Conservation (phyloP, 2,329 filamentous ascomycete genomes). For the Pseudomassariella vexata region DNA sequence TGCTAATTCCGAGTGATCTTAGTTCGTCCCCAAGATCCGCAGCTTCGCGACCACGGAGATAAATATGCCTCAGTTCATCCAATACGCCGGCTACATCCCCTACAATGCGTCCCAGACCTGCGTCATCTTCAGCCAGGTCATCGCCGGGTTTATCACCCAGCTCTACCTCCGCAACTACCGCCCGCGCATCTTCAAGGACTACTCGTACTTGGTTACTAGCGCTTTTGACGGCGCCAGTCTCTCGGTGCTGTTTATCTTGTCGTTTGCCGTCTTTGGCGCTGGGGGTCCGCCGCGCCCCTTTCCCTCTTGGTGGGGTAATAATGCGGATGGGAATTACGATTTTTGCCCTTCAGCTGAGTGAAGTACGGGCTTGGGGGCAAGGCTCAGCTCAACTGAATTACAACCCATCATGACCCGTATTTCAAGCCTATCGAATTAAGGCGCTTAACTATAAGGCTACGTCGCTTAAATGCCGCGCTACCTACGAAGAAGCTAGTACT, state of each 20-base stretch:
- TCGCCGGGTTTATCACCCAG: conserved; percentile 42
- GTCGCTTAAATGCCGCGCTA: too few species aligned
- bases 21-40: conserved; percentile 42
- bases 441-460: too few species aligned
- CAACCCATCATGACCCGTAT: too few species aligned
- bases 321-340: conserved; percentile 40
- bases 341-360: conserved; percentile 34
- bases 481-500: too few species aligned
- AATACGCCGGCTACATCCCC: conserved; percentile 48
- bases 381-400: too few species aligned
- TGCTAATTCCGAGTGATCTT: conserved; percentile 1
- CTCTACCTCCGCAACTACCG: conserved; percentile 46
- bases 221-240: conserved; percentile 47
- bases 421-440: too few species aligned
- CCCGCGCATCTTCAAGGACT: conserved; percentile 47
- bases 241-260: conserved; percentile 43
- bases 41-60: conserved; percentile 34
- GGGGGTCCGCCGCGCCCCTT: conserved; percentile 37
- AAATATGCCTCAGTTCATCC: conserved; percentile 49
- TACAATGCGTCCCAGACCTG: conserved; percentile 52
- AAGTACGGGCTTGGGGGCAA: too few species aligned
- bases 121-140: conserved; percentile 40
- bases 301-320: conserved; percentile 51
- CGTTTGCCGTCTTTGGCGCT: conserved; percentile 50
- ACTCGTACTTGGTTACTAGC: conserved; percentile 46